Evolutionary conservation across 2,329 filamentous ascomycete genomes (phyloP), one percentile per base, ranked within the genome.

Genomic region (Seiridium unicorne): DNA sequence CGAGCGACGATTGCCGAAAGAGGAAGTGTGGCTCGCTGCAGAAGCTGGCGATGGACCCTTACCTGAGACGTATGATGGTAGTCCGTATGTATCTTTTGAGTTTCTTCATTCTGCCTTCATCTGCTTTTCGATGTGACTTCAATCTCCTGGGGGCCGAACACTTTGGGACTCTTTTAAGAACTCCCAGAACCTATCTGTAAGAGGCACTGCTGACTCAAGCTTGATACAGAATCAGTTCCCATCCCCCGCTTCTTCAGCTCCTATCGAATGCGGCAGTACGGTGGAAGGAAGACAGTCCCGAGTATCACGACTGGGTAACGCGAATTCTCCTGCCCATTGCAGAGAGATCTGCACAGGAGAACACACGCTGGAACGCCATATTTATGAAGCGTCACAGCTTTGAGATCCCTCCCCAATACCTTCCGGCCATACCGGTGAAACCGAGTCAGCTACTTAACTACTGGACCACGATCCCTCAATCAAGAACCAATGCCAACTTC

Each of bases 361-460:
- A 75, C 48, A 53, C 38, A 3, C 68, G 69, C 32, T 77, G 74
- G 74, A 68, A 69, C 31, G 49, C 61, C 0, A 51, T 74, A 8
- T 77, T 77, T 44, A 54, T 74, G 3, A 59, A 61, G n/a, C 69
- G 65, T 51, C 66, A 76, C 48, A 58, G 63, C 0, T 67, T 76
- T n/a, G 26, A 44, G 0, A 54, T 72, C 1, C 57, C 61, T 11
- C 54, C 57, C 0, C 59, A 70, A 5, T n/a, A 44, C 1, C 55
- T 75, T 6, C 70, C 73, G 0, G 31, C 55, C 0, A 57, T 69
- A 1, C 73, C 74, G 0, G 48, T 68, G 0, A 64, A 63, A 4
- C 62, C 65, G 2, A 9, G 3, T 0, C 34, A 61, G 3, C 55
- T 71, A 2, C 9, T 51, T 1, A 32, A 53, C 2, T 34, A 69